phyloP scores from a whole-genome alignment of 345 rosid species.

The Heritiera fomes region DNA sequence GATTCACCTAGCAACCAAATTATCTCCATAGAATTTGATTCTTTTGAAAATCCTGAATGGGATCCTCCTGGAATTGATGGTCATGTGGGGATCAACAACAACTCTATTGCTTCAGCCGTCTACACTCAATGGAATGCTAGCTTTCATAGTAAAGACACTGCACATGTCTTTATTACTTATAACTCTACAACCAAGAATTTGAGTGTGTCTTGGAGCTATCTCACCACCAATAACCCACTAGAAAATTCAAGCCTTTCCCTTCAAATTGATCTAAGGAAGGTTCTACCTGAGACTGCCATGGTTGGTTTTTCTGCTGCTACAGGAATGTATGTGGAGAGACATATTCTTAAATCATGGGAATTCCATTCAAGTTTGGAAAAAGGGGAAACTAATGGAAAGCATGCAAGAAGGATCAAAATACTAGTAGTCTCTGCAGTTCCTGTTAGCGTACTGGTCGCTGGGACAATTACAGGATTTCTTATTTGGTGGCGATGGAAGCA shows the following conservation, averaged over 20 bases:
- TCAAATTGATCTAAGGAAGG: background rate
- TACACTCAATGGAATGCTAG: background rate
- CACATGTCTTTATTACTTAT: background rate
- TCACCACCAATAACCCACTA: background rate
- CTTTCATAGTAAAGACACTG: background rate
- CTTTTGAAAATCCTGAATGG: background rate
- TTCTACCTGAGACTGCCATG: background rate
- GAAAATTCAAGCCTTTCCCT: background rate
- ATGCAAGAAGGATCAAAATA: background rate
- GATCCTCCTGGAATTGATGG: background rate
- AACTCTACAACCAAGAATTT: background rate
- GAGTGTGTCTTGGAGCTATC: background rate
- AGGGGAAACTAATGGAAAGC: too few species aligned
- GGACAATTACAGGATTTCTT: background rate
- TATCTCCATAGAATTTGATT: background rate
- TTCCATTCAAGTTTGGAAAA: background rate
- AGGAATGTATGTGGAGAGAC: background rate
- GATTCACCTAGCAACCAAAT: too few species aligned
- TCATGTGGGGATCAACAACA: slow-evolving; percentile 40
- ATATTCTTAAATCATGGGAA: background rate
- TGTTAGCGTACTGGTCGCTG: background rate
- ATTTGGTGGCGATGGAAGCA: slow-evolving; percentile 17
- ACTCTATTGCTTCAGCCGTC: background rate
- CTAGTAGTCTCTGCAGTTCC: background rate
- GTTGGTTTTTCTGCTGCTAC: background rate